Evolutionary conservation across 2,329 filamentous ascomycete species (phyloP).

Genomic region (Diaporthe ampelina): DNA sequence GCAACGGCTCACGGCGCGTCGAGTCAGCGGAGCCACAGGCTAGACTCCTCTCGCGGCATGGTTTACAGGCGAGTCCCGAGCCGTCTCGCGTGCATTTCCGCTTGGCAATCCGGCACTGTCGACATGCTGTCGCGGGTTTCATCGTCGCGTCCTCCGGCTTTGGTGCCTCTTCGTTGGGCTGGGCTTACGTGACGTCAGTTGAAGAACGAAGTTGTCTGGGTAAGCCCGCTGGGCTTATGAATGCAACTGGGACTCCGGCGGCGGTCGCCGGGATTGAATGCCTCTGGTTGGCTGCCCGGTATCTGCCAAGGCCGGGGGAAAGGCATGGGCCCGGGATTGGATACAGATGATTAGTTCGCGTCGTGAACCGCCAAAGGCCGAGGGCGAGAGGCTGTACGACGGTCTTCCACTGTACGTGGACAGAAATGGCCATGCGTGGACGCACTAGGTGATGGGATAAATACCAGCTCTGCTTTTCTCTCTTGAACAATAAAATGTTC

Average conservation of each 20-base stretch:
- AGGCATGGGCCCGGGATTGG: neutral
- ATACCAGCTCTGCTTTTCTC: neutral
- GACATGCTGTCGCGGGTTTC: neutral
- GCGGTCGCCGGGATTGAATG: neutral
- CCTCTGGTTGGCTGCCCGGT: neutral
- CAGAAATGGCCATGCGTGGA: neutral
- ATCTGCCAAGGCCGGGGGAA: neutral
- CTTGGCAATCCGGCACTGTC: slow-evolving; percentile 6
- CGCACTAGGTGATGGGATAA: neutral
- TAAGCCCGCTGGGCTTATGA: neutral
- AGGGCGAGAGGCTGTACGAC: neutral
- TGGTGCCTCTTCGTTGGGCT: neutral
- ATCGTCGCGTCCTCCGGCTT: neutral
- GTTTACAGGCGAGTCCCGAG: neutral
- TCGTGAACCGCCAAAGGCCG: neutral
- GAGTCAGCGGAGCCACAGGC: neutral
- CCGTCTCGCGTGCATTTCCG: neutral
- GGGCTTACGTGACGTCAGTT: neutral
- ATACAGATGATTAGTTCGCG: neutral
- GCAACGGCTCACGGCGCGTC: neutral
- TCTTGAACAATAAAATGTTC: neutral
- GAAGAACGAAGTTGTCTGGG: neutral
- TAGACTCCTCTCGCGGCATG: neutral
- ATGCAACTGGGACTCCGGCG: neutral
- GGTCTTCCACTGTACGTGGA: too few species aligned